These are phyloP conservation scores for Ascochyta clinopodiicola DNA, from an alignment of 2,329 filamentous ascomycete species.

Conservation along the genomic window DNA sequence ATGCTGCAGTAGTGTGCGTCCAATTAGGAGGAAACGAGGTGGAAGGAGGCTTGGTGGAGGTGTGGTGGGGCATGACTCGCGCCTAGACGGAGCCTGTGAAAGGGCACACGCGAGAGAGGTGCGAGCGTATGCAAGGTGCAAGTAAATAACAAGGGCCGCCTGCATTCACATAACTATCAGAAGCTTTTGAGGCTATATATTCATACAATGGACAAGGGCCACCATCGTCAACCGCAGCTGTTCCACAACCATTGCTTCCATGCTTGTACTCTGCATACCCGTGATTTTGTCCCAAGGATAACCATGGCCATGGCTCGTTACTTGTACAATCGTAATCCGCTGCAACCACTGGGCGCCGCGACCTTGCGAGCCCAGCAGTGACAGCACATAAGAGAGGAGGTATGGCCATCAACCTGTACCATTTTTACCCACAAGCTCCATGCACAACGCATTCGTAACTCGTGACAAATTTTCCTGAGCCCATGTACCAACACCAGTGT, in stretches of 20 bases:
- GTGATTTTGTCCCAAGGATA: conserved; percentile 9
- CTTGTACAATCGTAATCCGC: conserved; percentile 36
- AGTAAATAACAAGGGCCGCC: conserved; percentile 25
- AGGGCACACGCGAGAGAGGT: not conserved
- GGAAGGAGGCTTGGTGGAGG: not conserved
- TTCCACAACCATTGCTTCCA: conserved; percentile 10
- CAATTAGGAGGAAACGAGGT: not conserved
- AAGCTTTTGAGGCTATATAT: conserved; percentile 44
- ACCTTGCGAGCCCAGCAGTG: conserved; percentile 4
- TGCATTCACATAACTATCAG: conserved; percentile 36
- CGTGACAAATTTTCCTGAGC: conserved; percentile 17
- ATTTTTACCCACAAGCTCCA: conserved; percentile 40
- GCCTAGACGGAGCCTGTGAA: not conserved
- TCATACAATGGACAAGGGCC: conserved; percentile 47
- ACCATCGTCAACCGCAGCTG: conserved; percentile 34
- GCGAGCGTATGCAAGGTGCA: not conserved
- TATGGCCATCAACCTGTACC: conserved; percentile 26
- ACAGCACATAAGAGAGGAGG: conserved; percentile 36
- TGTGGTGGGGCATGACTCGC: conserved; percentile 16
- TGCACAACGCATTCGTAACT: conserved; percentile 32
- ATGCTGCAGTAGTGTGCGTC: conserved; percentile 1
- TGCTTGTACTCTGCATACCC: conserved; percentile 10
- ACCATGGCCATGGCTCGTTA: conserved; percentile 35
- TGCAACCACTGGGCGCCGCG: not conserved
- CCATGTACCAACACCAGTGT: conserved; percentile 30